Evolutionary conservation across 805 yeast species (phyloP).

Genomic region (Hanseniaspora occidentalis): DNA sequence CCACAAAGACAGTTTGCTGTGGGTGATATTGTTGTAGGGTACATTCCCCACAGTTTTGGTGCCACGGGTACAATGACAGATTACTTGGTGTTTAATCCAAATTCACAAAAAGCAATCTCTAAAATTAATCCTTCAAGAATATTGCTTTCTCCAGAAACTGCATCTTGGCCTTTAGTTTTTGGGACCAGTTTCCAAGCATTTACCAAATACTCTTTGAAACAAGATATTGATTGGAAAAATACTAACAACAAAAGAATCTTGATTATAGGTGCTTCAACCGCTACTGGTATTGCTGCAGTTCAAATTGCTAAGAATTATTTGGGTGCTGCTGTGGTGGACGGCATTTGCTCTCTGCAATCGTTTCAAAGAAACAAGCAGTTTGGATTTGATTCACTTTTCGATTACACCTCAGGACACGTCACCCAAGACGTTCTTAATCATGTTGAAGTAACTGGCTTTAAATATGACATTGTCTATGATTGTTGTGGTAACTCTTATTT

Average conservation of each 20-base stretch:
- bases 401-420: slow-evolving; percentile 37
- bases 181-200: too few relatives aligned
- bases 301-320: slow-evolving; percentile 42
- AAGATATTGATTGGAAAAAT: too few relatives aligned
- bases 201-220: too few relatives aligned
- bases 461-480: slow-evolving; percentile 54
- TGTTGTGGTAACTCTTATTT: slow-evolving; percentile 48
- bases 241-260: slow-evolving; percentile 30
- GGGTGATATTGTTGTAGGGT: too few relatives aligned
- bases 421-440: slow-evolving; percentile 26
- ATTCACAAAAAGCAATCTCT: too few relatives aligned
- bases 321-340: slow-evolving; percentile 39
- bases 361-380: slow-evolving; percentile 28
- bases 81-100: too few relatives aligned
- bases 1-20: too few relatives aligned
- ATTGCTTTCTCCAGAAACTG: too few relatives aligned
- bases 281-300: slow-evolving; percentile 46
- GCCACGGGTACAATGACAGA: too few relatives aligned
- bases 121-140: too few relatives aligned
- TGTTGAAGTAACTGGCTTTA: slow-evolving; percentile 17
- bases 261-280: slow-evolving; percentile 63
- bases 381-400: slow-evolving; percentile 50
- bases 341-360: slow-evolving; percentile 41
- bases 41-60: too few relatives aligned
- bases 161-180: too few relatives aligned